Base-by-base conservation (phyloP, 2,329 filamentous ascomycete species). In the Orbilia quercus region DNA sequence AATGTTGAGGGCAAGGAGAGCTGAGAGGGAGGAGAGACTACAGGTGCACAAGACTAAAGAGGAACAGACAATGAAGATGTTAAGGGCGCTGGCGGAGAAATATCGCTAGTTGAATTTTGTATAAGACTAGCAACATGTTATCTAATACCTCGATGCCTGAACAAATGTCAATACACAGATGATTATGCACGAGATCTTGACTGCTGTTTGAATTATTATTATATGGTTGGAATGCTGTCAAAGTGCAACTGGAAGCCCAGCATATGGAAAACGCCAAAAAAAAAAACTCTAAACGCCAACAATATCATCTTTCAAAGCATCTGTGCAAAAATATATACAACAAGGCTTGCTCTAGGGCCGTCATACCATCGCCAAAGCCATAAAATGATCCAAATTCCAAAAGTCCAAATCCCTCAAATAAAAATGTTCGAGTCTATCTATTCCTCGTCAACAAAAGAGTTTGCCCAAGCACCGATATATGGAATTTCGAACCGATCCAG, bases 371-470 rank as follows among this genome's bases (percentile, higher is more conserved):
- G 22, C 40, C 44, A 48, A 48, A 34, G 25, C 14, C 6, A n/a
- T 34, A 34, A 34, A 38, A 53, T n/a, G 2, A 16, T 14, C 16
- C 48, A 18, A 58, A 44, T 7, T 22, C 16, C 14, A 34, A 40
- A 18, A 28, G 12, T 31, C 42, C n/a, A 31, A 18, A 51, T 7
- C 20, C n/a, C 34, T 58, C 57, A 31, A 42, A 14, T 14, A 7
- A 42, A 7, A 2, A 7, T 58, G 3, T 34, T 9, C 9, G 4
- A 31, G 28, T 14, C 44, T 14, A 20, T 25, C 81, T 79, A 90
- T 80, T 97, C 95, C 79, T 96, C 91, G 78, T 97, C 94, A 66
- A 98, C 85, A 79, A 97, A 94, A 23, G 90, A 90, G 81, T 90
- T 96, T 45, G 95, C 95, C 77, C 97, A 83, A 44, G 85, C 85